Evolutionary conservation across 768 basidiomycete genomes (phyloP).

Genomic region (Chalciporus pseudorubinellus): DNA sequence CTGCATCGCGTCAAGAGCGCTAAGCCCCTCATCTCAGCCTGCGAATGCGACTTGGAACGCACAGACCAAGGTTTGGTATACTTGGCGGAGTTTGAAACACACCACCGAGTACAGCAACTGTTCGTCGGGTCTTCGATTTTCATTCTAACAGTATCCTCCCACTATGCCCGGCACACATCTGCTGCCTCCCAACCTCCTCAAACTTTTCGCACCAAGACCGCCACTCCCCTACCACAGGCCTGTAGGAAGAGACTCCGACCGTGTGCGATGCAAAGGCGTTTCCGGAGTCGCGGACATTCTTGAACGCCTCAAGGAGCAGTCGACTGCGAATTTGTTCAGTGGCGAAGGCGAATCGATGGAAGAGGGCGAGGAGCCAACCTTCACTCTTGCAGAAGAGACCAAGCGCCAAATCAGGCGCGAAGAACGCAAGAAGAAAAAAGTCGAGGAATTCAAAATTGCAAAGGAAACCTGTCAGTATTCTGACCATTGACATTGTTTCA

Average conservation of each 20-base stretch:
- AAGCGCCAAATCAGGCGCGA: slow-evolving; percentile 77
- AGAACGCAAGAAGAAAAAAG: slow-evolving; percentile 71
- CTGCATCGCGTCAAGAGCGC: slow-evolving; percentile 9
- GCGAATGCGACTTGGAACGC: neutral
- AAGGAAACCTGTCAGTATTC: slow-evolving; percentile 77
- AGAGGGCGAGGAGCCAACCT: slow-evolving; percentile 79
- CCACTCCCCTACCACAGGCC: slow-evolving; percentile 86
- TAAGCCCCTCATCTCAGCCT: slow-evolving; percentile 20
- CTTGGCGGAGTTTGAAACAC: slow-evolving; percentile 33
- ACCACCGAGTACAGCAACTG: neutral
- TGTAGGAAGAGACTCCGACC: slow-evolving; percentile 78
- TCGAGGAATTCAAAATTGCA: slow-evolving; percentile 73
- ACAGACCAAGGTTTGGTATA: slow-evolving; percentile 10
- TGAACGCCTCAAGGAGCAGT: slow-evolving; percentile 69
- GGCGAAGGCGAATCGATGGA: slow-evolving; percentile 69
- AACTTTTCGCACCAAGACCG: slow-evolving; percentile 93
- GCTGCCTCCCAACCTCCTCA: slow-evolving; percentile 92
- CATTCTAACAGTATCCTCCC: slow-evolving; percentile 3
- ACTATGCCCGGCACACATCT: slow-evolving; percentile 74
- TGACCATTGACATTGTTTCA: neutral
- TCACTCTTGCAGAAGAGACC: slow-evolving; percentile 79
- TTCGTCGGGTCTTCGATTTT: neutral
- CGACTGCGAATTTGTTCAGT: slow-evolving; percentile 63
- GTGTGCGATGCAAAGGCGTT: slow-evolving; percentile 66
- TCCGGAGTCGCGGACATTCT: slow-evolving; percentile 76